Base-by-base conservation (phyloP, 2,329 filamentous ascomycete genomes). In the Lasiodiplodia sp. region DNA sequence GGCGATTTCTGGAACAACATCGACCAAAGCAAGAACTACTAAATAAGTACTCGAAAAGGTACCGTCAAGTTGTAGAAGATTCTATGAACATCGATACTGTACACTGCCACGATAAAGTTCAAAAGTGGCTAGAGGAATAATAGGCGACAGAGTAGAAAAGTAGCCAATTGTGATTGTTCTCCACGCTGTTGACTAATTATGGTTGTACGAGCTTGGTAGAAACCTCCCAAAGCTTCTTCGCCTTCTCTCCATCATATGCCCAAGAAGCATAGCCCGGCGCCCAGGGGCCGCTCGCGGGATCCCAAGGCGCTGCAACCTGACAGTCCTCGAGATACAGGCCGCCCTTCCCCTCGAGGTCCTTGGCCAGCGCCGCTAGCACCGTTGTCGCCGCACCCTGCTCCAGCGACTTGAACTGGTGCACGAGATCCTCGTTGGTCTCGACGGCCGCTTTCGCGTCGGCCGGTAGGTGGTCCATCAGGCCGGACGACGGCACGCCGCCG, bases 381-480 rank as follows among this genome's bases (percentile, higher is more conserved):
- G 1, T 85, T 79, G 40, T 87, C 85, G 31, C 87, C 78, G 57
- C 57, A n/a, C 57, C 57, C 37, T 62, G 57, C 57, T 62, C 57
- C 34, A 21, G 10, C 7, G 3, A 23, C 57, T 44, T 62, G n/a
- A 44, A 62, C 12, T 8, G 5, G 8, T 62, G 21, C 37, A 12
- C 12, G 6, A 62, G 37, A 8, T 14, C 34, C 64, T 86, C 80
- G 69, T 84, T 86, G 5, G 85, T 82, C 68, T 84, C 81, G 71
- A 81, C 85, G 23, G 86, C 79, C 65, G 84, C 84, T 3, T 85
- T 84, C 0, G 81, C 79, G 72, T 88, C 88, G 44, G 80, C 79
- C 68, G 85, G n/a, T n/a, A 64, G 2, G 21, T 64, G 60, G 8
- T 81, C 0, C 77, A 81, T 69, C 88, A 88, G 1, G 81, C 78